Percentiles rank a stretch among this genome's conserved stretches.
These are phyloP conservation scores for Nicotiana undulata DNA, from an alignment of 257 asterid species.

Conservation along the genomic window DNA sequence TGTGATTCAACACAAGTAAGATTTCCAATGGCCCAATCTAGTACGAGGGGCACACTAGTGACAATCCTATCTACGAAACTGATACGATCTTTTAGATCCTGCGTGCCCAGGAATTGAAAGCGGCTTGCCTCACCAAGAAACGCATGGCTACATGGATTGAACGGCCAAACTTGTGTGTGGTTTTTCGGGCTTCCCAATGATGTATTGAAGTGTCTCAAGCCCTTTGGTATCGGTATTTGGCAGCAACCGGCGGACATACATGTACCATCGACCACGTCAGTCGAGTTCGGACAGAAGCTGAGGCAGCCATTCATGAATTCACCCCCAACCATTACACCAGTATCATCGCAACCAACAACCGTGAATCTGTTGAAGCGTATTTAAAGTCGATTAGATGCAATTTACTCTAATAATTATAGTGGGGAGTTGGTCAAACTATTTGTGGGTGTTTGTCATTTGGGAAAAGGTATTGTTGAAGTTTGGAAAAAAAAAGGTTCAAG, in stretches of 20 bases:
- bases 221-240: conserved; percentile 52
- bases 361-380: conserved; percentile 15
- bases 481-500: too few species aligned
- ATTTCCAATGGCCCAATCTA: conserved; percentile 72
- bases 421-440: too few species aligned
- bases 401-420: too few species aligned
- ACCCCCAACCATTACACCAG: conserved; percentile 19
- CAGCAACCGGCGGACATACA: conserved; percentile 73
- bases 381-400: neutral
- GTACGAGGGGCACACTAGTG: conserved; percentile 37
- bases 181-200: conserved; percentile 3
- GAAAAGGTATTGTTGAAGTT: too few species aligned
- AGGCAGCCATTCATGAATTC: conserved; percentile 45
- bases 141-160: conserved; percentile 56
- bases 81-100: conserved; percentile 39
- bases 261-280: conserved; percentile 29
- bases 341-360: conserved; percentile 58
- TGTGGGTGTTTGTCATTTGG: too few species aligned
- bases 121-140: conserved; percentile 48
- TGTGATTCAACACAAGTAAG: conserved; percentile 30
- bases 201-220: conserved; percentile 11
- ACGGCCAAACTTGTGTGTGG: conserved; percentile 27
- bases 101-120: conserved; percentile 40
- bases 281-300: conserved; percentile 27
- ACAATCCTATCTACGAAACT: conserved; percentile 24